Conservation (phyloP, 306 rosid genomes). For the Malus sylvestris region DNA sequence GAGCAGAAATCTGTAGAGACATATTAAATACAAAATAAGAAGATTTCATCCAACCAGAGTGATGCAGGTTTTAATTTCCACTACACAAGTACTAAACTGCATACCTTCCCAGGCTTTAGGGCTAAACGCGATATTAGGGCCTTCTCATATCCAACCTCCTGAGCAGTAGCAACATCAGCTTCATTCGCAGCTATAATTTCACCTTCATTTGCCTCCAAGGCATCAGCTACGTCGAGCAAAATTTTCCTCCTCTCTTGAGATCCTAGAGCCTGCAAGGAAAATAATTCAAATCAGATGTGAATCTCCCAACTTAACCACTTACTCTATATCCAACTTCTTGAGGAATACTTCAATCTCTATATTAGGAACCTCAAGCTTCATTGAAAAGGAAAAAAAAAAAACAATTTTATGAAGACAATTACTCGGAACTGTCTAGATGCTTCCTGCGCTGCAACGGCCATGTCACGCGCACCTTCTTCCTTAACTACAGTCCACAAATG, state of each 20-base stretch:
- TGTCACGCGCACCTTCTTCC: conserved; percentile 64
- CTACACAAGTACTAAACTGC: neutral
- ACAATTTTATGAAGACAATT: neutral
- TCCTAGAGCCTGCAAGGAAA: conserved; percentile 35
- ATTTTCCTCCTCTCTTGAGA: conserved; percentile 61
- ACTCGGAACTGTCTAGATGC: conserved; percentile 65
- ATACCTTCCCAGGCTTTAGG: conserved; percentile 69
- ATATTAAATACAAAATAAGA: neutral
- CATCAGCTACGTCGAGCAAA: conserved; percentile 64
- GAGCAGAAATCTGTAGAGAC: conserved; percentile 47
- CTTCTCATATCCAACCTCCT: conserved; percentile 54
- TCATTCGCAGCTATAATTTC: conserved; percentile 48
- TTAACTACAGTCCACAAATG: conserved; percentile 58
- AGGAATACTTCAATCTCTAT: neutral
- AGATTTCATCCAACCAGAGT: neutral
- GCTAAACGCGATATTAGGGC: conserved; percentile 72
- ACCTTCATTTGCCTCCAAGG: conserved; percentile 54
- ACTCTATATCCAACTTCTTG: neutral
- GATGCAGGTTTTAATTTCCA: neutral
- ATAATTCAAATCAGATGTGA: conserved; percentile 1
- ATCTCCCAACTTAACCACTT: neutral
- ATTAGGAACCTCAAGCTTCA: neutral
- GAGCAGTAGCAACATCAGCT: conserved; percentile 65
- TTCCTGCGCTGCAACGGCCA: conserved; percentile 74
- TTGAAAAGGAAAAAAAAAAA: neutral